Evolutionary conservation across 2,329 filamentous ascomycete species (phyloP).

Genomic region (Penicillium sp.): DNA sequence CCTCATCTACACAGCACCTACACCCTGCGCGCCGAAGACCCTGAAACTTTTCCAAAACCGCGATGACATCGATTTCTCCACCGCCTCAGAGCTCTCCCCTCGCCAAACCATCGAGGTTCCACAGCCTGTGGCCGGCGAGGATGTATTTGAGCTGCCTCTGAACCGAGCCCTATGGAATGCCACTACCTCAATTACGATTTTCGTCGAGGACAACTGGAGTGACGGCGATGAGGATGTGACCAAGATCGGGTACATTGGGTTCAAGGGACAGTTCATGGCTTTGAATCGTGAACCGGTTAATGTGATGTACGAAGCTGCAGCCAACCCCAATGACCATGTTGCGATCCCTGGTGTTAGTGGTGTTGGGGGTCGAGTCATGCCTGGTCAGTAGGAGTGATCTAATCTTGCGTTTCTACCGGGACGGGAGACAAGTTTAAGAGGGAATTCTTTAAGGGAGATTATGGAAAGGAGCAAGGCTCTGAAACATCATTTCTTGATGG

Average conservation of each 20-base stretch:
- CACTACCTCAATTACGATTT: conserved; percentile 79
- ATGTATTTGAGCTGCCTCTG: conserved; percentile 85
- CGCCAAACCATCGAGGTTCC: conserved; percentile 79
- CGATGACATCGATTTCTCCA: conserved; percentile 81
- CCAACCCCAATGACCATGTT: conserved; percentile 84
- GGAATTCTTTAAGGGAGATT: no score
- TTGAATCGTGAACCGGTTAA: conserved; percentile 80
- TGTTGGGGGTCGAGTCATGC: conserved; percentile 43
- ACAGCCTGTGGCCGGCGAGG: conserved; percentile 62
- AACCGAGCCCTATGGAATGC: conserved; percentile 87
- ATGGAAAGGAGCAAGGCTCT: no score
- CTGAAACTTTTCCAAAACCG: conserved; percentile 88
- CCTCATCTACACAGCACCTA: conserved; percentile 77
- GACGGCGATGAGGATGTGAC: conserved; percentile 80
- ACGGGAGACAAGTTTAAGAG: no score
- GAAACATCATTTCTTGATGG: not conserved
- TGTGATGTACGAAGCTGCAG: conserved; percentile 91
- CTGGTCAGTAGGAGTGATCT: conserved; percentile 41
- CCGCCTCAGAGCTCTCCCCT: conserved; percentile 69
- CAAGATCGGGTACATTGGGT: conserved; percentile 79
- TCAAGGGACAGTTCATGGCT: conserved; percentile 92
- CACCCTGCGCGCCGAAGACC: conserved; percentile 74
- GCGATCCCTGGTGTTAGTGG: conserved; percentile 50
- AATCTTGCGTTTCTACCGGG: no score
- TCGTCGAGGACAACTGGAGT: conserved; percentile 90